Evolutionary conservation across 1,139 yeast species (phyloP).

Genomic region (Suhomyces choctaworum): DNA sequence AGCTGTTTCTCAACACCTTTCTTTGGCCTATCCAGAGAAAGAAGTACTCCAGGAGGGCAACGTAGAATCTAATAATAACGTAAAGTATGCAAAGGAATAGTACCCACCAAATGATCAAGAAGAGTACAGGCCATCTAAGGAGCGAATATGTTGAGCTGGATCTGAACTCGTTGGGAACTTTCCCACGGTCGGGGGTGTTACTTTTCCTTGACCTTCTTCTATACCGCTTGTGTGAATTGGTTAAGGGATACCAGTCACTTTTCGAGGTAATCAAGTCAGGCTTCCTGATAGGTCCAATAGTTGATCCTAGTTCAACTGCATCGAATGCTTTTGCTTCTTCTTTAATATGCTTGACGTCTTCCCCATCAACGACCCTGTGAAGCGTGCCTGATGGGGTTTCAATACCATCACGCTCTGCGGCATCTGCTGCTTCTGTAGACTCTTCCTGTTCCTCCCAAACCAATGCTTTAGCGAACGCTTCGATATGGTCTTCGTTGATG

Average conservation of each 20-base stretch:
- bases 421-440: not conserved
- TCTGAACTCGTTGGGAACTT: constrained; percentile 44
- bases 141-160: constrained; percentile 52
- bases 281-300: constrained; percentile 7
- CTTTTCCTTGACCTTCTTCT: constrained; percentile 7
- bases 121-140: constrained; percentile 65
- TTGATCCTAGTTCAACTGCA: constrained; percentile 1
- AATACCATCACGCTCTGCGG: constrained; percentile 3
- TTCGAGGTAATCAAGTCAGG: constrained; percentile 52
- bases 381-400: not conserved
- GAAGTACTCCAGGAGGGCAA: constrained; percentile 61
- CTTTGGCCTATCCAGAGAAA: constrained; percentile 64
- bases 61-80: constrained; percentile 56
- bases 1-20: constrained; percentile 45
- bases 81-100: constrained; percentile 50
- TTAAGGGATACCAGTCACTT: constrained; percentile 70
- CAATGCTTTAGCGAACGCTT: constrained; percentile 43
- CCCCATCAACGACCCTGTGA: constrained; percentile 5
- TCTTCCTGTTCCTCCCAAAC: constrained; percentile 38
- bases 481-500: constrained; percentile 39
- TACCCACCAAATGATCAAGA: constrained; percentile 57
- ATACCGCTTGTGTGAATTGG: constrained; percentile 21
- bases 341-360: constrained; percentile 6
- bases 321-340: constrained; percentile 4
- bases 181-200: constrained; percentile 18